These are phyloP conservation scores for Cryphonectria parasitica DNA, from an alignment of 2,329 filamentous ascomycete species.

Conservation along the genomic window DNA sequence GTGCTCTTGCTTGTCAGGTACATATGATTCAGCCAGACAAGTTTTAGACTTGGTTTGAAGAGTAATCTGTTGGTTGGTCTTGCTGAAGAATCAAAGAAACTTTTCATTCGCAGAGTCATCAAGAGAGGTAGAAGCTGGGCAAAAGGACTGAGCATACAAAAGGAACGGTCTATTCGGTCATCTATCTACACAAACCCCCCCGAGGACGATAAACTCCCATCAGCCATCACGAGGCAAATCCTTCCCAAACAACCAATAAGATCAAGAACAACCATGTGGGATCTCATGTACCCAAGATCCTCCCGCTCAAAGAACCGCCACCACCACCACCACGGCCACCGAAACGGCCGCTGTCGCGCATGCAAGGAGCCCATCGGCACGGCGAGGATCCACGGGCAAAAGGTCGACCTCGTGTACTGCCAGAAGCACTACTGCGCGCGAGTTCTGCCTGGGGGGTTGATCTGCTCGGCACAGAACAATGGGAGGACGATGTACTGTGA, in stretches of 20 bases:
- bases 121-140: too few relatives aligned
- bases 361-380: slow-evolving; percentile 21
- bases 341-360: slow-evolving; percentile 17
- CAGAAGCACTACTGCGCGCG: slow-evolving; percentile 25
- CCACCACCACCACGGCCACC: slow-evolving; percentile 5
- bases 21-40: too few relatives aligned
- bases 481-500: slow-evolving; percentile 26
- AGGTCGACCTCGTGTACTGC: slow-evolving; percentile 23
- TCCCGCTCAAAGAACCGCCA: slow-evolving; percentile 3
- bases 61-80: too few relatives aligned
- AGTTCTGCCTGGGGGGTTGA: slow-evolving; percentile 6
- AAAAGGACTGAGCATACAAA: too few relatives aligned
- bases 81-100: too few relatives aligned
- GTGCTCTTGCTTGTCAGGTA: too few relatives aligned
- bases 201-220: not conserved
- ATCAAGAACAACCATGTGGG: slow-evolving; percentile 17
- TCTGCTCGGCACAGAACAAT: slow-evolving; percentile 25
- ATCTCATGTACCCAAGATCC: slow-evolving; percentile 25
- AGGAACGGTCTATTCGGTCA: too few relatives aligned
- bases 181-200: too few relatives aligned
- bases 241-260: not conserved
- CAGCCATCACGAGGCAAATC: not conserved
- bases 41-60: too few relatives aligned
- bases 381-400: slow-evolving; percentile 18
- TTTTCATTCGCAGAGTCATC: too few relatives aligned